Evolutionary conservation across 139 green algal genomes (phyloP).

Genomic region (Tetradesmus obliquus): DNA sequence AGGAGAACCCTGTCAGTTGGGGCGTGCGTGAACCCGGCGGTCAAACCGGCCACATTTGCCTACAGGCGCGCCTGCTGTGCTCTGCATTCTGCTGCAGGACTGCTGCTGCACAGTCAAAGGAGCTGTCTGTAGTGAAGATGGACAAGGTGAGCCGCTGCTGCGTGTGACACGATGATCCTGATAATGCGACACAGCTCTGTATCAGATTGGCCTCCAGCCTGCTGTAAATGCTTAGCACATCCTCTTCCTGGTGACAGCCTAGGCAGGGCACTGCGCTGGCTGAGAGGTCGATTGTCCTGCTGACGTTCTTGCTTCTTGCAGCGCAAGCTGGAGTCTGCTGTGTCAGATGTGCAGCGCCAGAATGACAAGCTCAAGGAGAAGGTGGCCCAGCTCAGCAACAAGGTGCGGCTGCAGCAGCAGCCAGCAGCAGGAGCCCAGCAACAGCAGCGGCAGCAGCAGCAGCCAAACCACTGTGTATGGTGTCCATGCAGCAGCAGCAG

Average conservation of each 20-base stretch:
- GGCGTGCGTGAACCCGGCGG: too few species aligned
- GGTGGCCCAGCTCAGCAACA: constrained; percentile 8
- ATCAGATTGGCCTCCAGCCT: too few species aligned
- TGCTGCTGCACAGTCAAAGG: constrained; percentile 29
- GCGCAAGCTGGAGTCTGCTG: constrained; percentile 42
- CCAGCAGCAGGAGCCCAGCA: neutral
- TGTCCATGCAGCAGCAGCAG: neutral
- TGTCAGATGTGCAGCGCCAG: constrained; percentile 37
- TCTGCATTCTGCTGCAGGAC: neutral
- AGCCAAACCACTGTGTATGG: neutral
- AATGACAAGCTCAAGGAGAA: constrained; percentile 49
- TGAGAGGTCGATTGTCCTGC: neutral
- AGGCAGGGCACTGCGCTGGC: neutral
- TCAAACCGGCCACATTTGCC: too few species aligned
- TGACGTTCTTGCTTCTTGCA: neutral
- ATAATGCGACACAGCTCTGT: too few species aligned
- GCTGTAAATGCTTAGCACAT: too few species aligned
- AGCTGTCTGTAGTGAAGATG: constrained; percentile 9
- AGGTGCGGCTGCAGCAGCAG: constrained; percentile 10
- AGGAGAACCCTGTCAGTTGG: too few species aligned
- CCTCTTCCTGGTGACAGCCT: neutral
- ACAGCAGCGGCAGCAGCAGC: neutral
- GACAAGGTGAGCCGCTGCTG: constrained; percentile 35
- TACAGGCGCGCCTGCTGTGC: too few species aligned
- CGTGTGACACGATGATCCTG: neutral